Percentiles rank a stretch among this genome's conserved stretches.
Conservation (phyloP, 2,329 filamentous ascomycete species). For the Hypocrella siamensis region DNA sequence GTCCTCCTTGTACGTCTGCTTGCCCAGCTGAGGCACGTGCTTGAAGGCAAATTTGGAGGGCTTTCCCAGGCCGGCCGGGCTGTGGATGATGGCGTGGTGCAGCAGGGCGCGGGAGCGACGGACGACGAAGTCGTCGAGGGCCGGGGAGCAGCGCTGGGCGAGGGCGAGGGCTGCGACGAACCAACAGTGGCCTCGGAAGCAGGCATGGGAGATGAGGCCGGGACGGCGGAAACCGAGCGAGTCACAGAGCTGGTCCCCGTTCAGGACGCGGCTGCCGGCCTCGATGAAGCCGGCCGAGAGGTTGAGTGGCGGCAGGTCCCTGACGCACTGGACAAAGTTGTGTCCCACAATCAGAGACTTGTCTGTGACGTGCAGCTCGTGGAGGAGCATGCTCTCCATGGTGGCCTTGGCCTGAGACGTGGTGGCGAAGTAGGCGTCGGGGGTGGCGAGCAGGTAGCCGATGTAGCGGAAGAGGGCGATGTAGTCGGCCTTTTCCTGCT, state of each 20-base stretch:
- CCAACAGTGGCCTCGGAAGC: constrained; percentile 16
- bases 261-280: constrained; percentile 20
- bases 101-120: constrained; percentile 10
- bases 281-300: constrained; percentile 18
- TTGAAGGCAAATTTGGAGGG: constrained; percentile 17
- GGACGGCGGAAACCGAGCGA: constrained; percentile 17
- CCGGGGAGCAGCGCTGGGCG: constrained; percentile 11
- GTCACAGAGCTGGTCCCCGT: constrained; percentile 20
- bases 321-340: constrained; percentile 22
- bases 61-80: constrained; percentile 10
- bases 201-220: constrained; percentile 11
- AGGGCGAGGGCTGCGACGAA: constrained; percentile 12
- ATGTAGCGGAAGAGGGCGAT: constrained; percentile 36
- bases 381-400: constrained; percentile 17
- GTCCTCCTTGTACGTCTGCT: constrained; percentile 9
- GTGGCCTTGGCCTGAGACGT: constrained; percentile 12
- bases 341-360: constrained; percentile 18
- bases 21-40: constrained; percentile 12
- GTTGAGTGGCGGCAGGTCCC: constrained; percentile 18
- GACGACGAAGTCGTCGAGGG: constrained; percentile 11
- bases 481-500: constrained; percentile 45
- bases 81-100: constrained; percentile 13
- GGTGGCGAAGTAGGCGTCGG: constrained; percentile 10
- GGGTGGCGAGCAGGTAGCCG: constrained; percentile 14
- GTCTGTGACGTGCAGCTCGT: constrained; percentile 17